A percentile compares a stretch with the other conserved stretches of the same genome.
Evolutionary conservation across 768 basidiomycete species (phyloP).

Genomic region (Lentinula lateritia): DNA sequence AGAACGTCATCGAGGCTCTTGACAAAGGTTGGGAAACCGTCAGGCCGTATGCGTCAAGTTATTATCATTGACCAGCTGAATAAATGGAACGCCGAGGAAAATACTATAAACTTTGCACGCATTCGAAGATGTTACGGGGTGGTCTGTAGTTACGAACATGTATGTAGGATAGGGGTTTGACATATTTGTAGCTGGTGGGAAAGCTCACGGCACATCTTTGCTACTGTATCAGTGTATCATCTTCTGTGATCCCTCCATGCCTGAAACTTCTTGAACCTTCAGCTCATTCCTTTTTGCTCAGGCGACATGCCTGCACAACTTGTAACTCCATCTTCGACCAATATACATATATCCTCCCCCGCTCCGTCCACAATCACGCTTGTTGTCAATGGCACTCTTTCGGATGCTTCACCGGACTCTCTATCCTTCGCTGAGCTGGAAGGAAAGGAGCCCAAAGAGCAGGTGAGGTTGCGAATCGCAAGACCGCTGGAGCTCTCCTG

Average conservation of each 20-base stretch:
- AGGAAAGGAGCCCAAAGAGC: conserved; percentile 38
- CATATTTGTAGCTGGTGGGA: neutral
- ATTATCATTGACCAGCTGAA: neutral
- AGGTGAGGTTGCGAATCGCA: conserved; percentile 25
- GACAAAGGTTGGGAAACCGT: neutral
- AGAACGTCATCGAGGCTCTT: neutral
- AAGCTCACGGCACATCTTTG: neutral
- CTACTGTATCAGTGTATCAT: neutral
- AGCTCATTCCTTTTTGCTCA: neutral
- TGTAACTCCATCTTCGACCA: conserved; percentile 9
- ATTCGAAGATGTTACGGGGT: too few relatives aligned
- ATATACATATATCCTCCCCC: conserved; percentile 9
- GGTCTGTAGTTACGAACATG: too few relatives aligned
- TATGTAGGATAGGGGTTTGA: too few relatives aligned
- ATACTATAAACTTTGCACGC: too few relatives aligned
- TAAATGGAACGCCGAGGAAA: too few relatives aligned
- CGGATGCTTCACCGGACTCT: conserved; percentile 13
- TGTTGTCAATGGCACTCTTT: conserved; percentile 3
- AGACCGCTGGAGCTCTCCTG: neutral
- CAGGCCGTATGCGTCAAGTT: neutral
- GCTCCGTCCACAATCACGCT: conserved; percentile 14
- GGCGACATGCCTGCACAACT: conserved; percentile 16
- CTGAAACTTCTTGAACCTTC: neutral
- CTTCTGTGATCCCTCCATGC: neutral
- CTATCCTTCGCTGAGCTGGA: conserved; percentile 38